Evolutionary conservation across 768 basidiomycete species (phyloP).

Genomic region (Amanita rubescens): DNA sequence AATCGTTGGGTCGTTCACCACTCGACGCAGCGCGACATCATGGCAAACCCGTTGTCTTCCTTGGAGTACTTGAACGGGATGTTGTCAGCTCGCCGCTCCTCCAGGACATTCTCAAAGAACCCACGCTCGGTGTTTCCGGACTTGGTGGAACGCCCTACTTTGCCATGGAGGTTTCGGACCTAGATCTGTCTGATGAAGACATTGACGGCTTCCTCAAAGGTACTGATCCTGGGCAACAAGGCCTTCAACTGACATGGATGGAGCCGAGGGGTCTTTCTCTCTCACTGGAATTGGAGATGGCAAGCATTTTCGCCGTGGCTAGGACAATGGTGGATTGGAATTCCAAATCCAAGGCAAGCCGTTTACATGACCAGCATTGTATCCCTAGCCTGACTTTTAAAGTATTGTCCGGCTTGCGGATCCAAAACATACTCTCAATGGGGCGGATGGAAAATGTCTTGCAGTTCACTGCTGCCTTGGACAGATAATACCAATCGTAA

Average conservation of each 20-base stretch:
- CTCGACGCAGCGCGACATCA: conserved; percentile 51
- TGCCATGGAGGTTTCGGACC: conserved; percentile 62
- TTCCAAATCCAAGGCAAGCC: conserved; percentile 65
- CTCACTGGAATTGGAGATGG: conserved; percentile 54
- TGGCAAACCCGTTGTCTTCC: conserved; percentile 62
- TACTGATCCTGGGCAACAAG: conserved; percentile 30
- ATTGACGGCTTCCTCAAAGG: conserved; percentile 33
- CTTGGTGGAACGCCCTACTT: conserved; percentile 84
- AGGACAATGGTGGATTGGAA: conserved; percentile 93
- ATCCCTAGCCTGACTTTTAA: not conserved
- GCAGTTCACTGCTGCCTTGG: conserved; percentile 72
- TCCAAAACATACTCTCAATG: conserved; percentile 76
- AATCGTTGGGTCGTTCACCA: conserved; percentile 14
- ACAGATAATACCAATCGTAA: conserved; percentile 51
- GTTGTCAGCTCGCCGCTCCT: conserved; percentile 44
- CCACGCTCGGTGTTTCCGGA: conserved; percentile 45
- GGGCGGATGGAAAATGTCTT: conserved; percentile 94
- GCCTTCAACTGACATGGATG: conserved; percentile 43
- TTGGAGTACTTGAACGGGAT: conserved; percentile 65
- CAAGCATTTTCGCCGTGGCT: conserved; percentile 70
- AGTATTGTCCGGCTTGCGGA: conserved; percentile 92
- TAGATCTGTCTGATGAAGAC: conserved; percentile 26
- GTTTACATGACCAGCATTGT: not conserved
- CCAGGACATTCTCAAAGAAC: conserved; percentile 56
- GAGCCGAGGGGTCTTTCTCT: conserved; percentile 57